Evolutionary conservation across 805 yeast species (phyloP).

Genomic region (Cyberlindnera saturnus): DNA sequence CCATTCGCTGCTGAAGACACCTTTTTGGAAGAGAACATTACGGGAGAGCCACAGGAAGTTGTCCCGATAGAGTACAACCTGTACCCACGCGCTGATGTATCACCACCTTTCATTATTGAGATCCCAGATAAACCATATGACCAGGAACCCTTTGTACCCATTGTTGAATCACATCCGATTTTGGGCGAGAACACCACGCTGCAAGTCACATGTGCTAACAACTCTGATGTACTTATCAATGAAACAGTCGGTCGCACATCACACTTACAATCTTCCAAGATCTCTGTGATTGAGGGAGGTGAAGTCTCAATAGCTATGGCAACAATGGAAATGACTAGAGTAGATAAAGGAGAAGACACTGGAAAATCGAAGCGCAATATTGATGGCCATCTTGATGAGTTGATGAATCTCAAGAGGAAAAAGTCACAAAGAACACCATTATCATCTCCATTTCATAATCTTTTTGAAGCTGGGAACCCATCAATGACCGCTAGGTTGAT

Average conservation of each 20-base stretch:
- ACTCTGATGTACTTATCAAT: not conserved
- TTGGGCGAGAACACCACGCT: not conserved
- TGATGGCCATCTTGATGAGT: slow-evolving; percentile 16
- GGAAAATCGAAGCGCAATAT: slow-evolving; percentile 7
- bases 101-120: no score
- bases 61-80: no score
- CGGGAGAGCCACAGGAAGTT: no score
- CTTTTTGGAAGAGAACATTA: no score
- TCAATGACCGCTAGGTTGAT: not conserved
- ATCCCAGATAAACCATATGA: no score
- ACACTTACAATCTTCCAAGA: not conserved
- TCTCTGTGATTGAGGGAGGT: not conserved
- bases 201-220: not conserved
- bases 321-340: not conserved
- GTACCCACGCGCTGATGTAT: no score
- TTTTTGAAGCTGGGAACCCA: not conserved
- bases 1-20: no score
- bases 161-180: not conserved
- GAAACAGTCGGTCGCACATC: not conserved
- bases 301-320: not conserved
- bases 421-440: not conserved
- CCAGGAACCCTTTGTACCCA: no score
- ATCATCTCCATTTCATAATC: not conserved
- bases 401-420: slow-evolving; percentile 9
- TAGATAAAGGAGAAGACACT: not conserved